Evolutionary conservation across 108 stramenopile genomes (phyloP).

Genomic region (Seminavis robusta): DNA sequence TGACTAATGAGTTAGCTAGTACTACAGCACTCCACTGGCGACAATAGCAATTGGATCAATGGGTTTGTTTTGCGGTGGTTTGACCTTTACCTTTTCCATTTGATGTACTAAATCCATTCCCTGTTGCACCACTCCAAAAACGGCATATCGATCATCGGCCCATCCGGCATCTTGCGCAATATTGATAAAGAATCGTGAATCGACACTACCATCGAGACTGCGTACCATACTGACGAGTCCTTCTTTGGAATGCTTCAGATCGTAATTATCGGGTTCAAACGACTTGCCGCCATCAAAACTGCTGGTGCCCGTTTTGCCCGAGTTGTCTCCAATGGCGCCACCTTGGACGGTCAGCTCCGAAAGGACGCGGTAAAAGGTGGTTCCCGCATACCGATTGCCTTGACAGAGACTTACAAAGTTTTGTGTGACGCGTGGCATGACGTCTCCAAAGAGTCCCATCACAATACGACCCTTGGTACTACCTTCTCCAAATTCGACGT

Average conservation of each 20-base stretch:
- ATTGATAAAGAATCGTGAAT: conserved; percentile 71
- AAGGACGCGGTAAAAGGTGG: conserved; percentile 58
- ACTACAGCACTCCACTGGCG: conserved; percentile 16
- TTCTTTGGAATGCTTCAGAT: conserved; percentile 48
- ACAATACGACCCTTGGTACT: too few species aligned
- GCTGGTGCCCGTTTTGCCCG: conserved; percentile 36
- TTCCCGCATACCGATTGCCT: conserved; percentile 49
- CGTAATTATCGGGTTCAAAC: conserved; percentile 66
- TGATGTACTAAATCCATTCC: conserved; percentile 46
- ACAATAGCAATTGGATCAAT: conserved; percentile 46
- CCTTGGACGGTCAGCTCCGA: conserved; percentile 63
- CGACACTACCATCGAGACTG: conserved; percentile 33
- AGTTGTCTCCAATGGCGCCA: conserved; percentile 55
- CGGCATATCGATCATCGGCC: conserved; percentile 75
- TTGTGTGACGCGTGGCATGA: conserved; percentile 46
- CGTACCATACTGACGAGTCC: conserved; percentile 55
- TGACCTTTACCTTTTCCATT: conserved; percentile 57
- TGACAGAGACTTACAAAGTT: conserved; percentile 58
- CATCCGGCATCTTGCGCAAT: conserved; percentile 60
- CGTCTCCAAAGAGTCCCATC: conserved; percentile 68
- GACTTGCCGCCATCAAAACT: conserved; percentile 32
- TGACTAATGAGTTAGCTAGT: too few species aligned
- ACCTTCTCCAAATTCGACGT: too few species aligned
- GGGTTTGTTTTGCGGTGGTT: conserved; percentile 59
- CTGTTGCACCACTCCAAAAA: conserved; percentile 60